phyloP scores from a whole-genome alignment of 176 grass and related monocot species.

The Cenchrus purpureus region DNA sequence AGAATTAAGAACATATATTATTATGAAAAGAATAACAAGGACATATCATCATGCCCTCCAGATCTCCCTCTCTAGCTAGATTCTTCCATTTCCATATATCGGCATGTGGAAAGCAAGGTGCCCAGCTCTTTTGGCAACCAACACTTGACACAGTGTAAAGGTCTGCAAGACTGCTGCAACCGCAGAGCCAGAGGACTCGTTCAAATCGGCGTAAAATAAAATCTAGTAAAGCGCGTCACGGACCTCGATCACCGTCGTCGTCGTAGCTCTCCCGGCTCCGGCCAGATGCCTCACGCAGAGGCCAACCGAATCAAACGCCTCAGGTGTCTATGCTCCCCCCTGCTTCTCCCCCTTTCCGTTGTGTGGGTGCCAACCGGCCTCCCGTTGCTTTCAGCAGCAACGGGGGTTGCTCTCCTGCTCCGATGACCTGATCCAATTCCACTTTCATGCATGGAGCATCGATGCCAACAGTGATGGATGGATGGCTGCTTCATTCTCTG shows the following conservation, averaged over 20 bases:
- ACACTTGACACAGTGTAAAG: neutral
- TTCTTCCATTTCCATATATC: constrained; percentile 28
- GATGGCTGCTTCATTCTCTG: neutral
- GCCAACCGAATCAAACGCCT: constrained; percentile 3
- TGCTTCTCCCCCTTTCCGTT: no score
- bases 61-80: neutral
- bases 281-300: neutral
- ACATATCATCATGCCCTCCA: neutral
- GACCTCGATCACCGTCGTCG: neutral
- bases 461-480: neutral
- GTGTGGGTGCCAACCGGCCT: constrained; percentile 3
- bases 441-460: constrained; percentile 26
- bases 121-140: constrained; percentile 13
- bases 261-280: neutral
- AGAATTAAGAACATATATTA: neutral
- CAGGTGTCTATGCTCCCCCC: neutral
- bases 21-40: neutral
- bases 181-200: neutral
- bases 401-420: neutral
- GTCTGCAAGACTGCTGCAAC: no score
- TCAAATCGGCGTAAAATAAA: neutral
- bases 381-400: constrained; percentile 11
- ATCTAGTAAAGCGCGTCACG: neutral
- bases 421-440: neutral
- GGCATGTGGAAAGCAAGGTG: constrained; percentile 38